phyloP scores from a whole-genome alignment of 2,329 filamentous ascomycete species.

The Monosporascus ibericus region DNA sequence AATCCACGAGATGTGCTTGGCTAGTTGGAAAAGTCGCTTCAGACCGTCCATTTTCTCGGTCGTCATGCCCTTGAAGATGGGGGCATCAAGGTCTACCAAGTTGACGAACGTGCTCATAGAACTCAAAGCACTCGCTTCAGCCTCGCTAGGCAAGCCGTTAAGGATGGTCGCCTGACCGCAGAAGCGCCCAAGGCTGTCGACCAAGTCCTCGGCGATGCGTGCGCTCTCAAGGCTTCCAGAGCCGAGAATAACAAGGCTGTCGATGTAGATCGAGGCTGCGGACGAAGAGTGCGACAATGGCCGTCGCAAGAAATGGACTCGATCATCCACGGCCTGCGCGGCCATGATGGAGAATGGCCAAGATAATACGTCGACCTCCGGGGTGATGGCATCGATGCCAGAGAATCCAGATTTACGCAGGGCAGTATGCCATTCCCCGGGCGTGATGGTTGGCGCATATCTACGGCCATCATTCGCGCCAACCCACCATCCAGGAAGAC shows the following conservation, averaged over 20 bases:
- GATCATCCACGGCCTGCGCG: conserved; percentile 10
- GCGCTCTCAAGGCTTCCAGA: not conserved
- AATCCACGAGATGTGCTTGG: conserved; percentile 41
- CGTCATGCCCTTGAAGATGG: conserved; percentile 8
- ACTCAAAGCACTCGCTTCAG: not conserved
- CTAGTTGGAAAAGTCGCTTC: conserved; percentile 13
- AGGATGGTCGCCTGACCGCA: conserved; percentile 4
- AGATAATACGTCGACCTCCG: not conserved
- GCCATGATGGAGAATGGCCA: conserved; percentile 4
- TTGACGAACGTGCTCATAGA: conserved; percentile 9
- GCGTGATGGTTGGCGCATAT: not conserved
- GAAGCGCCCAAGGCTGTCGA: conserved; percentile 4
- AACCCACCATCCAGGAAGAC: not conserved
- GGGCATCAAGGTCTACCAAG: conserved; percentile 4
- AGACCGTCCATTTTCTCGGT: conserved; percentile 9
- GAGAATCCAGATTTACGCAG: conserved; percentile 7
- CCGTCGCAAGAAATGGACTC: conserved; percentile 5
- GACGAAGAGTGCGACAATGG: conserved; percentile 1
- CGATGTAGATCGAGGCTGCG: not conserved
- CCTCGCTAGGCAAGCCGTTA: conserved; percentile 5
- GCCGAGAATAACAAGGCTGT: conserved; percentile 6
- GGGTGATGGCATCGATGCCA: conserved; percentile 6
- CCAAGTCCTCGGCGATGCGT: conserved; percentile 2
- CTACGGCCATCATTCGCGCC: not conserved
- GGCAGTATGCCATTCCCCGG: not conserved